Conservation (phyloP, 1,284 basidiomycete species). For the Sphagnurus paluster region DNA sequence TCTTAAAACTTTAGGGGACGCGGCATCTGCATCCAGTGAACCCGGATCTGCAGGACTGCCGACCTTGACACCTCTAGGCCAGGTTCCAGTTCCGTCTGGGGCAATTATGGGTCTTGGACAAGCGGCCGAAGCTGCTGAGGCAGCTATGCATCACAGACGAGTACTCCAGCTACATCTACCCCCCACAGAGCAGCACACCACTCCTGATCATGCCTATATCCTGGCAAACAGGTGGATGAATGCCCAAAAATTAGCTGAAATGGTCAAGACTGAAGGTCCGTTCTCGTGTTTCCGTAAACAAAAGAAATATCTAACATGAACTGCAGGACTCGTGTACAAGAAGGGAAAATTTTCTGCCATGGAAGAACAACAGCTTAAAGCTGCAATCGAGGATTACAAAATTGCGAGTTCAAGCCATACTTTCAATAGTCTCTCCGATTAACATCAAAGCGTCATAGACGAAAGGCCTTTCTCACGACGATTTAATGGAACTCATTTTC, state of each 20-base stretch:
- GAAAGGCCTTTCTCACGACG: conserved; percentile 49
- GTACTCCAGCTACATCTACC: conserved; percentile 28
- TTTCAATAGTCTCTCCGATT: background rate
- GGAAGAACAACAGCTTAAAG: conserved; percentile 65
- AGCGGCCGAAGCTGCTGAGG: conserved; percentile 20
- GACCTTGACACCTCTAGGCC: conserved; percentile 25
- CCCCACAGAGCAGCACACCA: conserved; percentile 30
- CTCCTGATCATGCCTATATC: conserved; percentile 46
- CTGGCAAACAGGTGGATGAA: conserved; percentile 76
- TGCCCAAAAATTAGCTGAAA: conserved; percentile 61
- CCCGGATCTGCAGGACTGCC: conserved; percentile 24
- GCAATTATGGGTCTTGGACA: conserved; percentile 27
- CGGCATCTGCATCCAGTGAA: conserved; percentile 45
- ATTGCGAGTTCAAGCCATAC: conserved; percentile 39
- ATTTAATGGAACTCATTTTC: conserved; percentile 63
- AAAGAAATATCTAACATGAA: conserved; percentile 9
- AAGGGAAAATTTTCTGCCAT: conserved; percentile 81
- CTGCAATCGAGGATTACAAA: conserved; percentile 65
- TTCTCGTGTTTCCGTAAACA: conserved; percentile 6
- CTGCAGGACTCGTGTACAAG: conserved; percentile 73
- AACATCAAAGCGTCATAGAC: conserved; percentile 16
- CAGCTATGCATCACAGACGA: conserved; percentile 21
- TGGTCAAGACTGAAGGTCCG: conserved; percentile 67
- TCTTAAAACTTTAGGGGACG: conserved; percentile 62
- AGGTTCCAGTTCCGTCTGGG: conserved; percentile 28